Base-by-base conservation (phyloP, 2,329 filamentous ascomycete species). In the Colletotrichum brevisporum region DNA sequence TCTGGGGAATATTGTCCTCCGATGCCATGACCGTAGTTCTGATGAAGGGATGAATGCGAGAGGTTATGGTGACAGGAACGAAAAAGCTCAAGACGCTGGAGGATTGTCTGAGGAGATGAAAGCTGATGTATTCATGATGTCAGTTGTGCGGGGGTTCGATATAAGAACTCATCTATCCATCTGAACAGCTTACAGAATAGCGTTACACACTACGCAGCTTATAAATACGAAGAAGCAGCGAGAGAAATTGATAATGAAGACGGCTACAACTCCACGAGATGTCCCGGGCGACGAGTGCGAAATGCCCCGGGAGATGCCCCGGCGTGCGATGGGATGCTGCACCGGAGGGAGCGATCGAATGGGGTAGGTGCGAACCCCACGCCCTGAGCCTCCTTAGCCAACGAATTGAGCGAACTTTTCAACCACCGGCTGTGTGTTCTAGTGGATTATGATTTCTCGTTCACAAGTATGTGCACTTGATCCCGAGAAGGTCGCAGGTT, bases 381-480 rank as follows among this genome's bases (percentile, higher is more conserved):
- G 2, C 2, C 5, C 2, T 31, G 8, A 12, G 12, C 45, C 3
- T 21, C n/a, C 18, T 48, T 10, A 48, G 18, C 5, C 1, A n/a
- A 0, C 0, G 24, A 21, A 48, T 18, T 21, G 2, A 2, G 16
- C 5, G 1, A 10, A 5, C 0, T 2, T 2, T 0, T 4, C 21
- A 57, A 43, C n/a, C 15, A 48, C 16, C 61, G 61, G 61, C 61
- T 63, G 61, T 63, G 61, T 63, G 61, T 63, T 63, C 61, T 63
- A 63, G 61, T 63, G 61, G 61, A 61, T 63, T 50, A 63, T 63
- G 60, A 63, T 63, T 63, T 63, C 61, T 63, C 61, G 61, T 63
- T 63, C 61, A 63, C 61, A 63, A 61, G 21, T 58, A 58, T 51
- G 61, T 63, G 53, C 61, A 58, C 61, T 51, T 58, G 60, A 63